Conservation (phyloP, 345 rosid species). For the Hypericum perforatum region DNA sequence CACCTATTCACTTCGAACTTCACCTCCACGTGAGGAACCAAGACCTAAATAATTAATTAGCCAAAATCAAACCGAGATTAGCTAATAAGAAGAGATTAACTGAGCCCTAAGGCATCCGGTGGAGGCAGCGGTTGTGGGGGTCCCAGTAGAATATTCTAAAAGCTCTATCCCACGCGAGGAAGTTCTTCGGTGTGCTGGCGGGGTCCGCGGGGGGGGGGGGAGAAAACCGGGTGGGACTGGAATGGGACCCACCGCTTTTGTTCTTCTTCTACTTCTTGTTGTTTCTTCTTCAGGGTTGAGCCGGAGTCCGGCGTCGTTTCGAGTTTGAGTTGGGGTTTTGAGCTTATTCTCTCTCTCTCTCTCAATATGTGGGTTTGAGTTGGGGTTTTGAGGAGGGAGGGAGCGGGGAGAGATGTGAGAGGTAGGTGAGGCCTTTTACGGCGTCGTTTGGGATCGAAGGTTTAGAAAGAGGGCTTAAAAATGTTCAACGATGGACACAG, state of each 20-base stretch:
- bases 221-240: slow-evolving; percentile 57
- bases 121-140: slow-evolving; percentile 39
- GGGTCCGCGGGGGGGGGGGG: slow-evolving; percentile 16
- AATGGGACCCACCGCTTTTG: slow-evolving; percentile 65
- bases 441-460: no score
- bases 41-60: slow-evolving; percentile 32
- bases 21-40: slow-evolving; percentile 50
- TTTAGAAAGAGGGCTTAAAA: no score
- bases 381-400: no score
- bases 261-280: slow-evolving; percentile 30
- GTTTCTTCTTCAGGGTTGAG: no score
- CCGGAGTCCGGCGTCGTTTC: no score
- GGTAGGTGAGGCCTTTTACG: no score
- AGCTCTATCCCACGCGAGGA: slow-evolving; percentile 81
- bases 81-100: neutral
- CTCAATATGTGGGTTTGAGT: no score
- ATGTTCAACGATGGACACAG: no score
- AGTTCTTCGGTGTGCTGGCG: slow-evolving; percentile 33
- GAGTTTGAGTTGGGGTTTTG: no score
- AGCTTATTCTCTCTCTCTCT: neutral
- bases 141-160: slow-evolving; percentile 81
- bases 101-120: slow-evolving; percentile 25
- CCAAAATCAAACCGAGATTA: neutral
- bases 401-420: no score
- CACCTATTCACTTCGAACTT: slow-evolving; percentile 43